Conservation (phyloP, 2,329 filamentous ascomycete species). For the Aureobasidium sp. region DNA sequence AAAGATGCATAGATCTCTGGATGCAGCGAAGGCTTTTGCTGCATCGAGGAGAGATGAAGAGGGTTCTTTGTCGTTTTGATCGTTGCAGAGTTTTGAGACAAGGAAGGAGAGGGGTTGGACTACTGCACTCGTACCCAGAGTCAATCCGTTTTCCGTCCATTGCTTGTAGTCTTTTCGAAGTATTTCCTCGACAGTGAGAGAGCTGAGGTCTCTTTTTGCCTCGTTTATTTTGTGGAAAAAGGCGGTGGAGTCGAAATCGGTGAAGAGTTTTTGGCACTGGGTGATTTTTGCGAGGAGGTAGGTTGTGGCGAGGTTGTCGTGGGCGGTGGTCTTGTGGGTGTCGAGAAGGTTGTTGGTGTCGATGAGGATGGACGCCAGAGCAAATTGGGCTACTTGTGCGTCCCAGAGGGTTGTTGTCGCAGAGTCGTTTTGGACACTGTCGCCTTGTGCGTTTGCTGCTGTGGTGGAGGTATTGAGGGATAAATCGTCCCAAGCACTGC, state of each 20-base stretch:
- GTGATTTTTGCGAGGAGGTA: constrained; percentile 53
- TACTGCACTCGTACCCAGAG: constrained; percentile 61
- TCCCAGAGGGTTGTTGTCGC: constrained; percentile 40
- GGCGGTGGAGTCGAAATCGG: constrained; percentile 44
- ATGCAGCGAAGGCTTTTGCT: constrained; percentile 48
- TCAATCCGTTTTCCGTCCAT: constrained; percentile 53
- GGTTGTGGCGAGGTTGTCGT: constrained; percentile 52
- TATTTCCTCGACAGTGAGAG: constrained; percentile 57
- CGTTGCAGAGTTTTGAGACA: constrained; percentile 44
- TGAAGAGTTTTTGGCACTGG: constrained; percentile 28
- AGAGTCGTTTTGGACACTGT: constrained; percentile 28
- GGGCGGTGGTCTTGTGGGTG: constrained; percentile 55
- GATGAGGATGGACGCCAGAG: constrained; percentile 63
- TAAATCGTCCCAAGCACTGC: constrained; percentile 49
- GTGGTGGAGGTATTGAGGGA: constrained; percentile 25
- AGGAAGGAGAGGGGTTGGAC: constrained; percentile 59
- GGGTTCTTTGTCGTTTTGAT: constrained; percentile 21
- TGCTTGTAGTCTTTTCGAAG: constrained; percentile 80
- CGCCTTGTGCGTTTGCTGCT: constrained; percentile 35
- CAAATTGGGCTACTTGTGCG: constrained; percentile 58
- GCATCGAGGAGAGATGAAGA: constrained; percentile 41
- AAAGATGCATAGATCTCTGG: constrained; percentile 55
- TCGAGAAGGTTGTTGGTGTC: constrained; percentile 61
- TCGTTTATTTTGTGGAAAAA: constrained; percentile 55
- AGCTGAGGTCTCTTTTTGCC: constrained; percentile 62